Evolutionary conservation across 2,329 filamentous ascomycete species (phyloP).

Genomic region (Colletotrichum viniferum): DNA sequence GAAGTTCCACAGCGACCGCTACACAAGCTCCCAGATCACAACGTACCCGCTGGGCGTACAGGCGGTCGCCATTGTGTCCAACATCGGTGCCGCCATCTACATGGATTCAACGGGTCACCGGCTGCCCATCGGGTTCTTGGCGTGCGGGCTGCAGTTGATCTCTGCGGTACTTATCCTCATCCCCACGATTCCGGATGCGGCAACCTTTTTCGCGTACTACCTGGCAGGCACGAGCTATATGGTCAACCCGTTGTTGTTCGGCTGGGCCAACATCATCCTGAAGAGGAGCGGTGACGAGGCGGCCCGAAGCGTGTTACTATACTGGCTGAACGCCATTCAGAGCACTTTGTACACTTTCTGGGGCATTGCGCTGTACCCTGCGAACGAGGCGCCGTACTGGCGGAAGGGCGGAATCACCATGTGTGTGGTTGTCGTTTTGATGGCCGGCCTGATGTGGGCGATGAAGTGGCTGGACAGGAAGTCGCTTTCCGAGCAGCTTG

Average conservation of each 20-base stretch:
- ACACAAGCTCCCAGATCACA: slow-evolving; percentile 34
- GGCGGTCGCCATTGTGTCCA: slow-evolving; percentile 40
- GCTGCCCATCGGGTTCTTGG: slow-evolving; percentile 38
- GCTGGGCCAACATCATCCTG: slow-evolving; percentile 23
- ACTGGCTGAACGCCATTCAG: slow-evolving; percentile 43
- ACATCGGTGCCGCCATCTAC: slow-evolving; percentile 37
- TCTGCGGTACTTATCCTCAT: slow-evolving; percentile 36
- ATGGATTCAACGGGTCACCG: slow-evolving; percentile 36
- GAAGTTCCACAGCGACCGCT: slow-evolving; percentile 25
- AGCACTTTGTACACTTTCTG: slow-evolving; percentile 48
- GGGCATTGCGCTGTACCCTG: slow-evolving; percentile 46
- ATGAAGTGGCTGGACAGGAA: slow-evolving; percentile 2
- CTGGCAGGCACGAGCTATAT: slow-evolving; percentile 41
- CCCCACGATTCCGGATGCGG: slow-evolving; percentile 32
- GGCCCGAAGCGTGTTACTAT: slow-evolving; percentile 40
- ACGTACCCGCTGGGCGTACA: slow-evolving; percentile 41
- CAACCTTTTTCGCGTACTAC: slow-evolving; percentile 40
- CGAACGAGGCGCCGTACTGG: slow-evolving; percentile 47
- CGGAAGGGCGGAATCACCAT: slow-evolving; percentile 31
- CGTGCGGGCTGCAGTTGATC: slow-evolving; percentile 34
- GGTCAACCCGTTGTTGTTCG: slow-evolving; percentile 41
- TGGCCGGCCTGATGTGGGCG: background rate
- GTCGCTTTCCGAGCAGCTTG: background rate
- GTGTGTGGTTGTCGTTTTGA: background rate
- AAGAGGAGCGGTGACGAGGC: slow-evolving; percentile 38